Base-by-base conservation (phyloP, 2,329 filamentous ascomycete genomes). In the Fusarium sterilihyphosum region DNA sequence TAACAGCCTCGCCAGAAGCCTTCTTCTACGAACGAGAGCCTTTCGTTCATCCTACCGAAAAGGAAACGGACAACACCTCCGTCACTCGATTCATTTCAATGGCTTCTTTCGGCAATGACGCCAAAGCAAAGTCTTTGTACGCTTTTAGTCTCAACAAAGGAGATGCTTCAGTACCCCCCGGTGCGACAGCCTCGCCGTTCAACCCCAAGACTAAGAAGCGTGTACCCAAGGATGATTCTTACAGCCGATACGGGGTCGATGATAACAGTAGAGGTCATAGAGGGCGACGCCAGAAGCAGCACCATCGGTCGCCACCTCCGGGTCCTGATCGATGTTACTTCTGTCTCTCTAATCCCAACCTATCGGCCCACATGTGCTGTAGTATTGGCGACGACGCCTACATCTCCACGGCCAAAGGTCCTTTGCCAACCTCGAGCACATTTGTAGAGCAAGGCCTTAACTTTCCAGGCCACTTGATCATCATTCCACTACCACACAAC, bases 31-130 rank as follows among this genome's bases (percentile, higher is more conserved):
- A 99, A 84, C 91, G 96, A 64, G 96, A 98, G 82, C 94, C 96
- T 0, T 99, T 98, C 85, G 92, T 96, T 79, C 92, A 97, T 80
- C 87, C 88, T 4, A 75, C 83, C 12, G 81, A 82, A 43, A 83
- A 83, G 20, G 84, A 84, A 1, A 77, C 81, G 12, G 87, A 91
- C 65, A 83, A 86, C 29, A 88, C 88, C 73, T 84, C 87, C 3
- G 83, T 97, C 16, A 98, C 96, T 3, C 91, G 96, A 24, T 99
- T 99, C 84, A 93, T 98, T 78, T 97, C 95, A 61, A 86, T 98
- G 61, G 95, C 95, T 0, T 88, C 92, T 0, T 95, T 90, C 78
- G 93, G 91, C 65, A 97, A 97, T 78, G 73, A 88, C 0, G 85
- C 86, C 26, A 98, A 97, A 82, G 91, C 93, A 57, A 98, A 96